Base-by-base conservation (phyloP, 768 basidiomycete species). In the Clathrus columnatus region DNA sequence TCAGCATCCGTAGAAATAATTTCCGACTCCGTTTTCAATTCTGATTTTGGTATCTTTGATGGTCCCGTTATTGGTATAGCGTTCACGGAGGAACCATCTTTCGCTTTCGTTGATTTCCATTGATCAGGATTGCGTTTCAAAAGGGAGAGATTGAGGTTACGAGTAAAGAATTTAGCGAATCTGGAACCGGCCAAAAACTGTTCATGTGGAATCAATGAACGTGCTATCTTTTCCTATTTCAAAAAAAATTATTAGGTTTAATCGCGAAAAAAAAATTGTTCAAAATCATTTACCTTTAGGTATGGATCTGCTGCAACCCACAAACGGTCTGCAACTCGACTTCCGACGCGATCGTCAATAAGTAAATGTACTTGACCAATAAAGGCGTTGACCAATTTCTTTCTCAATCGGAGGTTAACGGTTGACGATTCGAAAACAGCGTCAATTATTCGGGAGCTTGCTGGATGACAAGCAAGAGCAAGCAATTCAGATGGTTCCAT, bases 241-340 rank as follows among this genome's bases (percentile, higher is more conserved):
- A 41, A 27, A 28, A 24, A 36, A 57, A 49, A 46, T 18, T n/a
- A 41, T 20, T 29, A 23, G 23, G 8, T 20, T 11, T 4, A 51
- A 28, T 28, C 59, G 32, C 62, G 41, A 59, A 10, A 14, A 26
- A 29, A 56, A 20, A 30, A 16, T 46, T 26, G n/a, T 14, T 7
- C 16, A 24, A 5, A 18, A 64, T 75, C 21, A n/a, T n/a, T 8
- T 58, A 93, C 92, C 74, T 87, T 93, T 60, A 96, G 77, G 69
- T 88, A 97, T 0, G 90, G 85, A 70, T 99, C 96, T n/a, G 88
- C 84, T 59, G 80, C 82, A 1, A 77, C 81, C 91, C 92, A 98
- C 61, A 87, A 89, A n/a, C 86, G 82, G 63, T 94, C 95, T 4
- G 81, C 89, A 0, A 98, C 83, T 47, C 91, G 78, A 62, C 89